Evolutionary conservation across 2,329 filamentous ascomycete genomes (phyloP).

Genomic region (Botryosphaeria dothidea): DNA sequence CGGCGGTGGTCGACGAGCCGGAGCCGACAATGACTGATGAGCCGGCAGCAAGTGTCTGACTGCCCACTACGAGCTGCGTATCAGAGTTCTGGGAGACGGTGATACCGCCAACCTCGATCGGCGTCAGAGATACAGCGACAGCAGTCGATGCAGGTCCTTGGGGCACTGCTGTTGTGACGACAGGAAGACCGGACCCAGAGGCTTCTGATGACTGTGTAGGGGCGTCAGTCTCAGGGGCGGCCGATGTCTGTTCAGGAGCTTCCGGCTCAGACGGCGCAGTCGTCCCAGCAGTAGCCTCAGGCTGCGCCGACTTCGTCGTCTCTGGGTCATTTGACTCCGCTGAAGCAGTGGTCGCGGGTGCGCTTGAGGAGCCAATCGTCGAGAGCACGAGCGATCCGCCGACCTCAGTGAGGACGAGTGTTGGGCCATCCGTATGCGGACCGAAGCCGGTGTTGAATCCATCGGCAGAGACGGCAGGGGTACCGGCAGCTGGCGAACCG

Average conservation of each 20-base stretch:
- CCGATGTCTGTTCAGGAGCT: background rate
- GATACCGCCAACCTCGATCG: slow-evolving; percentile 1
- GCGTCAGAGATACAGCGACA: background rate
- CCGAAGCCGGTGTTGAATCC: background rate
- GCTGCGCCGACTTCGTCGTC: background rate
- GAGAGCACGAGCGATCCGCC: background rate
- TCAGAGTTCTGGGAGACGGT: slow-evolving; percentile 3
- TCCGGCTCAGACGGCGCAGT: background rate
- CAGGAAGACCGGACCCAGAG: background rate
- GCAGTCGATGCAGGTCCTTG: background rate
- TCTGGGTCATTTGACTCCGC: background rate
- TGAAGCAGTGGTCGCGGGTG: background rate
- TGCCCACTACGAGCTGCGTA: background rate
- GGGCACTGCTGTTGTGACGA: background rate
- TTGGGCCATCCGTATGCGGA: background rate
- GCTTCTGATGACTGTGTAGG: background rate
- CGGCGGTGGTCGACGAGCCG: slow-evolving; percentile 3
- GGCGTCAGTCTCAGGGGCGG: background rate
- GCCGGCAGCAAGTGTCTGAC: slow-evolving; percentile 27
- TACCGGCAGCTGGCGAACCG: background rate
- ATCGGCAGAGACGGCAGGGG: background rate
- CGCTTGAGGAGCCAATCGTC: background rate
- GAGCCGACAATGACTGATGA: slow-evolving; percentile 5
- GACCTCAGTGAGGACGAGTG: background rate
- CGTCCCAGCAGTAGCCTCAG: background rate